These are phyloP conservation scores for Globisporangium canariense DNA, from an alignment of 352 stramenopile species.

Conservation along the genomic window DNA sequence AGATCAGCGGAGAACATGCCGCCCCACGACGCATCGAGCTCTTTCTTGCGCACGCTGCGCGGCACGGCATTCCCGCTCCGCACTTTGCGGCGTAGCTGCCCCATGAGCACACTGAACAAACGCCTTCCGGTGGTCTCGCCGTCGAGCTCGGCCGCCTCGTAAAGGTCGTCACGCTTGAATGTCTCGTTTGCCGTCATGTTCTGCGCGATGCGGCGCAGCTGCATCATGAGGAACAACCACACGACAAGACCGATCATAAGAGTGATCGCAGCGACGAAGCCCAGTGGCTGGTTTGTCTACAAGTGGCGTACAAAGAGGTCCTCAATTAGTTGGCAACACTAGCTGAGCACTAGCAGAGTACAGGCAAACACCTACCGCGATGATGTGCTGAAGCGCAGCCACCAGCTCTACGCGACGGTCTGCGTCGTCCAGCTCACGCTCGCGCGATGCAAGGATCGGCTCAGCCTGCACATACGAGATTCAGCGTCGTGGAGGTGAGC, in stretches of 20 bases:
- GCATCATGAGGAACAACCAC: conserved; percentile 72
- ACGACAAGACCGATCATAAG: conserved; percentile 59
- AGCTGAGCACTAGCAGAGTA: neutral
- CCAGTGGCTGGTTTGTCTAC: conserved; percentile 60
- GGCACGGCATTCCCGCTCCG: conserved; percentile 20
- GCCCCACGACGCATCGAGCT: conserved; percentile 70
- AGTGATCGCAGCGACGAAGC: conserved; percentile 62
- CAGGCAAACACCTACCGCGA: conserved; percentile 30
- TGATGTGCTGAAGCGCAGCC: conserved; percentile 48
- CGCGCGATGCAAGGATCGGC: conserved; percentile 21
- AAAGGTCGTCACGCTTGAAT: conserved; percentile 80
- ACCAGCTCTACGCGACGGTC: conserved; percentile 21
- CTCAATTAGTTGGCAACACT: neutral
- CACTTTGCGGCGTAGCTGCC: conserved; percentile 33
- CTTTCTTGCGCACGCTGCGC: conserved; percentile 43
- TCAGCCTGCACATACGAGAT: conserved; percentile 25
- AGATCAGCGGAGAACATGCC: conserved; percentile 64
- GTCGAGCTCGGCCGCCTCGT: conserved; percentile 50
- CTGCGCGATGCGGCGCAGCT: conserved; percentile 63
- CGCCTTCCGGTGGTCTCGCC: conserved; percentile 30
- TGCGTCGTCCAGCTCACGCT: neutral
- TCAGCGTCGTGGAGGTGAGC: neutral
- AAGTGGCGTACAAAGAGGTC: neutral
- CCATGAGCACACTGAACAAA: conserved; percentile 49
- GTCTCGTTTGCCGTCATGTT: conserved; percentile 80